Evolutionary conservation across 1,284 basidiomycete genomes (phyloP).

Genomic region (Pisolithus thermaeus): DNA sequence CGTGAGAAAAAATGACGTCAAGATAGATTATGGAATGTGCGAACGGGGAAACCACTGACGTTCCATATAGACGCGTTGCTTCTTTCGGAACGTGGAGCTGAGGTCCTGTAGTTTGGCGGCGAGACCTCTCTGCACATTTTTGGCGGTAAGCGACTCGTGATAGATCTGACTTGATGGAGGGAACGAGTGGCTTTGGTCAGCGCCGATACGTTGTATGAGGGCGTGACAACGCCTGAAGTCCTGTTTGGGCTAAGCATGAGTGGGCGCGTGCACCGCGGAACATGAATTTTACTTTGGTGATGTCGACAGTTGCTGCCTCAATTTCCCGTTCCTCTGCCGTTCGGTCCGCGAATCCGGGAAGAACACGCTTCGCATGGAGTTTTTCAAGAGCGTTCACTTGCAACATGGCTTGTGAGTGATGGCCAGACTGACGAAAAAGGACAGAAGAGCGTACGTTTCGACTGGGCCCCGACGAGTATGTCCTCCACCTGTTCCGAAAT

Average conservation of each 20-base stretch:
- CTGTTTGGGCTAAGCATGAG: slow-evolving; percentile 34
- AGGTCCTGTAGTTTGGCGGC: slow-evolving; percentile 93
- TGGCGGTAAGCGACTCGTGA: slow-evolving; percentile 69
- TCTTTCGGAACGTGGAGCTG: slow-evolving; percentile 92
- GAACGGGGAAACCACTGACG: slow-evolving; percentile 53
- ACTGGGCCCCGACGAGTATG: slow-evolving; percentile 60
- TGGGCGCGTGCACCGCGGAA: slow-evolving; percentile 14
- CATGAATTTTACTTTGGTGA: slow-evolving; percentile 63
- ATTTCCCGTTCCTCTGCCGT: slow-evolving; percentile 92
- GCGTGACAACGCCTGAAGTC: slow-evolving; percentile 82
- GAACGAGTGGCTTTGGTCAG: slow-evolving; percentile 44
- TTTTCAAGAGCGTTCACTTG: slow-evolving; percentile 81
- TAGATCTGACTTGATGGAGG: slow-evolving; percentile 42
- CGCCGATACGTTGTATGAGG: slow-evolving; percentile 70
- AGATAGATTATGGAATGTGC: slow-evolving; percentile 8
- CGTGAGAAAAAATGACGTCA: slow-evolving; percentile 11
- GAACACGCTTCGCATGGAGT: slow-evolving; percentile 90
- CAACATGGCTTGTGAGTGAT: slow-evolving; percentile 10
- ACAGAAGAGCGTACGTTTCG: slow-evolving; percentile 64
- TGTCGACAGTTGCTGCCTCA: slow-evolving; percentile 78
- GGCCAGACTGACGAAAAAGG: slow-evolving; percentile 7
- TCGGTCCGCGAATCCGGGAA: slow-evolving; percentile 95
- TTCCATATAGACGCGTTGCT: slow-evolving; percentile 96
- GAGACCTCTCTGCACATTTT: slow-evolving; percentile 95
- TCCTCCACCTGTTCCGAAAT: slow-evolving; percentile 84